Percentiles rank a stretch among this genome's conserved stretches.
Evolutionary conservation across 805 yeast genomes (phyloP).

Genomic region (Saccharomycopsis capsularis): DNA sequence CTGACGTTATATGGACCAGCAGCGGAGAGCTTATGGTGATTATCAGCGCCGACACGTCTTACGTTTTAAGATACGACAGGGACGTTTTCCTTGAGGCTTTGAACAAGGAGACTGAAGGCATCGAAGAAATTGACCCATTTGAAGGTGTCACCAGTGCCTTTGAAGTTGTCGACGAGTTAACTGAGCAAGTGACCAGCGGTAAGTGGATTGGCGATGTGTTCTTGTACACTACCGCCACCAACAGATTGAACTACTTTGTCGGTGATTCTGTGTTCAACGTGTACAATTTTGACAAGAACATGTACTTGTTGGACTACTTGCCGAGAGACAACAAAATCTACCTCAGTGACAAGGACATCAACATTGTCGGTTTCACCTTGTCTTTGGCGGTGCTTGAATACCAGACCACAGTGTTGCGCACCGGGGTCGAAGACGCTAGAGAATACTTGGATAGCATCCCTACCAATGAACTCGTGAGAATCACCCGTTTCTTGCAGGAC

Average conservation of each 20-base stretch:
- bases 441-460: constrained; percentile 47
- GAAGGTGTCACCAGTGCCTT: constrained; percentile 88
- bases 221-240: constrained; percentile 78
- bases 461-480: constrained; percentile 62
- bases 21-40: constrained; percentile 85
- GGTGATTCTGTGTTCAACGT: constrained; percentile 90
- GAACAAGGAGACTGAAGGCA: constrained; percentile 17
- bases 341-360: constrained; percentile 84
- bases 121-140: constrained; percentile 57
- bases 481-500: constrained; percentile 89
- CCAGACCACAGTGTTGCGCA: constrained; percentile 92
- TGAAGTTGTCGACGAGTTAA: constrained; percentile 74
- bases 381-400: constrained; percentile 86
- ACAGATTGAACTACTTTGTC: constrained; percentile 87
- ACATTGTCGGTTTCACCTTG: constrained; percentile 71
- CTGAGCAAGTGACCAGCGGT: constrained; percentile 79
- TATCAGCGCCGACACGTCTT: constrained; percentile 62
- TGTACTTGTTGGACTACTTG: constrained; percentile 82
- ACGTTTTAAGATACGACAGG: constrained; percentile 67
- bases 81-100: constrained; percentile 51
- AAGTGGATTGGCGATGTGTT: constrained; percentile 98
- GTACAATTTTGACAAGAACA: constrained; percentile 85
- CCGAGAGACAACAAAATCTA: constrained; percentile 87
- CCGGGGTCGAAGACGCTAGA: constrained; percentile 81
- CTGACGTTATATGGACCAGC: constrained; percentile 84